Evolutionary conservation across 176 grass and related monocot species (phyloP).

Genomic region (Juncus effusus): DNA sequence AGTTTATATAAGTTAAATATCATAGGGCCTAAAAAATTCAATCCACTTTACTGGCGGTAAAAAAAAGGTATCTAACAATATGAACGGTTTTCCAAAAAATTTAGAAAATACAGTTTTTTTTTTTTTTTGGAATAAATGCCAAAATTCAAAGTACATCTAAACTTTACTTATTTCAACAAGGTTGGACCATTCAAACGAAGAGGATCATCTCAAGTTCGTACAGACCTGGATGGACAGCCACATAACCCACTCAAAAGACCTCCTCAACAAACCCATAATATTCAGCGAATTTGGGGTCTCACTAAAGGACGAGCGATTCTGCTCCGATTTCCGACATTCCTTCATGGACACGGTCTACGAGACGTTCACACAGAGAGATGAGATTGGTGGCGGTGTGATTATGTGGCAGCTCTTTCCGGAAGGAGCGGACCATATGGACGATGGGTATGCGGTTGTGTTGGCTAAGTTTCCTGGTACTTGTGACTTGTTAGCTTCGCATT

Average conservation of each 20-base stretch:
- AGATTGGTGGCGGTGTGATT: slow-evolving; percentile 65
- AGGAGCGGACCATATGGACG: slow-evolving; percentile 76
- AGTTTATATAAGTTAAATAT: neutral
- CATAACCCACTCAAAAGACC: slow-evolving; percentile 59
- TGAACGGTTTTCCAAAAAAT: neutral
- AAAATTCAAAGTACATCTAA: neutral
- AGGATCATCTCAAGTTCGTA: slow-evolving; percentile 58
- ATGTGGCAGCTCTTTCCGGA: slow-evolving; percentile 91
- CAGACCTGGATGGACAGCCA: slow-evolving; percentile 70
- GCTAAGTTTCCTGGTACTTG: slow-evolving; percentile 48
- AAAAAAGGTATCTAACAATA: neutral
- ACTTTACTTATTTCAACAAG: slow-evolving; percentile 12
- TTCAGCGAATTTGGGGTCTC: slow-evolving; percentile 81
- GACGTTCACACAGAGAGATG: slow-evolving; percentile 45
- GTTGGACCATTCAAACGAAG: slow-evolving; percentile 48
- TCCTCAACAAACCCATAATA: slow-evolving; percentile 61
- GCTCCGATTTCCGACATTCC: slow-evolving; percentile 41
- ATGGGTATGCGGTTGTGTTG: slow-evolving; percentile 69
- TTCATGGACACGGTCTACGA: slow-evolving; percentile 62
- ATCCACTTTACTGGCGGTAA: neutral
- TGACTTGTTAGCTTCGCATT: slow-evolving; percentile 43
- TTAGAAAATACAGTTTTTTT: neutral
- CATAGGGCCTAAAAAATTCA: neutral
- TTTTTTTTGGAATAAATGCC: neutral
- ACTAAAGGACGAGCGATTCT: slow-evolving; percentile 56